phyloP scores from a whole-genome alignment of 805 yeast genomes.

The Kluyveromyces starmeri region DNA sequence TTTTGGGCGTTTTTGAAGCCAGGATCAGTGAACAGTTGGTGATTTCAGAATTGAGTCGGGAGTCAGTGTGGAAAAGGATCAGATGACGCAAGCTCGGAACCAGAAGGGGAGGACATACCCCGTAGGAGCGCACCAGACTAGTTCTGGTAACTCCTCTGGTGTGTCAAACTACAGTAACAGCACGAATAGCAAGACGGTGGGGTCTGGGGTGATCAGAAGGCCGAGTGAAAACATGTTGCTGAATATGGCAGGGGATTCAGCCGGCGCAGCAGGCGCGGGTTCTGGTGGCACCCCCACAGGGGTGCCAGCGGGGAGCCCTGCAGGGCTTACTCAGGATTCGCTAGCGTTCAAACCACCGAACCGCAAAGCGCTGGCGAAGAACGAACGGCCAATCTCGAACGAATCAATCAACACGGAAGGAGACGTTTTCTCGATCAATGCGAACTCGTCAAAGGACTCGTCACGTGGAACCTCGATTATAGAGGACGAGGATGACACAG shows the following conservation, averaged over 20 bases:
- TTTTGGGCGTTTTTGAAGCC: too few species aligned
- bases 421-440: conserved; percentile 23
- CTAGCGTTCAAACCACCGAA: conserved; percentile 15
- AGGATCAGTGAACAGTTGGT: too few species aligned
- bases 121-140: conserved; percentile 5
- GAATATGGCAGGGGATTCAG: conserved; percentile 11
- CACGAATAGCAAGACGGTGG: conserved; percentile 17
- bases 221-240: conserved; percentile 27
- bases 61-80: too few species aligned
- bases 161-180: conserved; percentile 4
- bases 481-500: conserved; percentile 13
- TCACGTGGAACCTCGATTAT: conserved; percentile 10
- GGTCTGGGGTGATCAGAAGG: conserved; percentile 24
- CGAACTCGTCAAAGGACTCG: conserved; percentile 23
- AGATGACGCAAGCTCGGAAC: background rate
- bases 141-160: background rate
- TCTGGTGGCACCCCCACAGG: background rate
- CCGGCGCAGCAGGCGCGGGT: background rate
- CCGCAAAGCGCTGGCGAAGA: conserved; percentile 13
- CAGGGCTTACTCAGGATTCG: background rate
- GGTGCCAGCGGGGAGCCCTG: conserved; percentile 1
- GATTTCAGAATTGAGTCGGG: too few species aligned
- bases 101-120: conserved; percentile 9
- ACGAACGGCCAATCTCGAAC: conserved; percentile 25
- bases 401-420: conserved; percentile 25